These are phyloP conservation scores for Picochlorum sp. DNA, from an alignment of 139 green algal genomes.

Conservation along the genomic window DNA sequence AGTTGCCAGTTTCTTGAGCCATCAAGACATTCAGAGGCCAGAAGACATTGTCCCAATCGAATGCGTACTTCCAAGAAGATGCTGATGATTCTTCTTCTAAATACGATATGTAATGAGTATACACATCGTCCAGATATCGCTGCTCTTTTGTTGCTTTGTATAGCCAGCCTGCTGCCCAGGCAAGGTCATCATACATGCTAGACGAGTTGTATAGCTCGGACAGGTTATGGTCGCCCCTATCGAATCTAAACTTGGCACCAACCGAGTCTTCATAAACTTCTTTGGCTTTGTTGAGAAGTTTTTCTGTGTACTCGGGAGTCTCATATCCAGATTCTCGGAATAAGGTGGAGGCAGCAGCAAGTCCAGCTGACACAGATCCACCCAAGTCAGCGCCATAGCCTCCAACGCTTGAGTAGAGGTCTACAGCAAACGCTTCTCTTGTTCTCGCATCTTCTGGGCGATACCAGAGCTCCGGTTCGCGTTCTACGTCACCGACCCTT, in stretches of 20 bases:
- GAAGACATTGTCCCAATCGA: conserved; percentile 47
- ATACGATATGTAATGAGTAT: conserved; percentile 37
- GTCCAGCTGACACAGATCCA: conserved; percentile 43
- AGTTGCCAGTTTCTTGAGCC: conserved; percentile 36
- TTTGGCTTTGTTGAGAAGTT: conserved; percentile 34
- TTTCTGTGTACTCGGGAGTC: conserved; percentile 33
- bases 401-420: conserved; percentile 10
- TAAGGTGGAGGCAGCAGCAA: conserved; percentile 52
- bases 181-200: conserved; percentile 52
- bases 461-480: conserved; percentile 31
- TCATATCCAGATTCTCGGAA: conserved; percentile 21
- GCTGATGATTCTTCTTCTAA: conserved; percentile 21
- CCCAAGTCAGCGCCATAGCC: conserved; percentile 37
- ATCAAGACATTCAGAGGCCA: conserved; percentile 46
- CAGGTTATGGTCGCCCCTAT: conserved; percentile 34
- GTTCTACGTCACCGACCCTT: conserved; percentile 25
- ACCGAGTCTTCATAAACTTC: conserved; percentile 36
- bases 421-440: conserved; percentile 20
- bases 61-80: conserved; percentile 29
- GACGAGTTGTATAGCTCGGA: conserved; percentile 45
- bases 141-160: conserved; percentile 48
- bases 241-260: conserved; percentile 4
- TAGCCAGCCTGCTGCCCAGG: conserved; percentile 59
- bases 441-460: conserved; percentile 23
- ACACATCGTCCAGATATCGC: conserved; percentile 44